Evolutionary conservation across 805 yeast genomes (phyloP).

Genomic region (Saturnispora halmiae): DNA sequence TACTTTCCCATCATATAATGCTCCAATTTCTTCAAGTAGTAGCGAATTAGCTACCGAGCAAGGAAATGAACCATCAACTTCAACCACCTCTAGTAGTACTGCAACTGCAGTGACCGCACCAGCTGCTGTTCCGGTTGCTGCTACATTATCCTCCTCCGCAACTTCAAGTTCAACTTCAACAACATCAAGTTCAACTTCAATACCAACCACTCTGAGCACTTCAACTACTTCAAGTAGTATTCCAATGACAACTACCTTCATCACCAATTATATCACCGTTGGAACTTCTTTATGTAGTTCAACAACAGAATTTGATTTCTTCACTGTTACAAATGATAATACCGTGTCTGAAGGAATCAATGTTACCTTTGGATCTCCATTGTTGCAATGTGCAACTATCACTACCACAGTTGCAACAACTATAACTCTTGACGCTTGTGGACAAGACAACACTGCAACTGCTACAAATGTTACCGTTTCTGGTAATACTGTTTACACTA

Average conservation of each 20-base stretch:
- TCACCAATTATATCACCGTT: constrained; percentile 15
- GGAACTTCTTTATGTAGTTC: constrained; percentile 22
- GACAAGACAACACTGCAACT: constrained; percentile 6
- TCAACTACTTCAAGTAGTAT: constrained; percentile 11
- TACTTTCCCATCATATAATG: constrained; percentile 6
- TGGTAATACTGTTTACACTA: background rate
- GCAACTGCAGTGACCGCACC: no score
- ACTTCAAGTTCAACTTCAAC: constrained; percentile 18
- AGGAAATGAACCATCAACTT: no score
- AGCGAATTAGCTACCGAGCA: no score
- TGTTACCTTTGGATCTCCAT: background rate
- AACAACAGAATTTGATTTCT: constrained; percentile 16
- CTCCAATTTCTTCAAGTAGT: constrained; percentile 10
- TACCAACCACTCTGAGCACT: background rate
- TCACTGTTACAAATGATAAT: constrained; percentile 12
- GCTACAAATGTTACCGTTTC: background rate
- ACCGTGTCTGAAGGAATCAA: background rate
- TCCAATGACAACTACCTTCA: no score
- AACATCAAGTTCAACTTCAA: constrained; percentile 18
- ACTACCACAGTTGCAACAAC: background rate
- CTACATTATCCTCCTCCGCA: constrained; percentile 14
- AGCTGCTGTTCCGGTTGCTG: constrained; percentile 12
- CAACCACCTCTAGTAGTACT: no score
- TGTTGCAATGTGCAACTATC: background rate
- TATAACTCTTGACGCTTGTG: constrained; percentile 2